Base-by-base conservation (phyloP, 2,329 filamentous ascomycete species). In the Sporothrix pseudoabietina region DNA sequence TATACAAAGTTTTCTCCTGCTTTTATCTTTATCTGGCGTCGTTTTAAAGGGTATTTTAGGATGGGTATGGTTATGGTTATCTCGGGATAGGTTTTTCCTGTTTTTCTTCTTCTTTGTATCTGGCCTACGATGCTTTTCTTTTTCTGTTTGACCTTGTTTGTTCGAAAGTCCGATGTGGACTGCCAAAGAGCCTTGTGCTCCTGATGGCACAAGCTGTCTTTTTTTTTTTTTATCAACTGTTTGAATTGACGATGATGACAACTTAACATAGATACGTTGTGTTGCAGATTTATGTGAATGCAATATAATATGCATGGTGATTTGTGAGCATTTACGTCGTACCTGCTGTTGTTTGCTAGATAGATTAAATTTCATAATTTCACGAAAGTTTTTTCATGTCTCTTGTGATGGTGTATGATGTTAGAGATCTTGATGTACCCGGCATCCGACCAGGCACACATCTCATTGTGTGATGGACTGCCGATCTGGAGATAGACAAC, bases 161-260 rank as follows among this genome's bases (percentile, higher is more conserved):
- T 57, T 49, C 22, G 22, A 55, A 3, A 26, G 52, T 55, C 22
- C 10, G 7, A 30, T 39, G 30, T 39, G 19, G 63, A 32, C 19
- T 41, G 19, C 49, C 39, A 16, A 30, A 26, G 39, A 26, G 41
- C 6, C 1, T 7, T 16, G 19, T 66, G 4, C 44, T 68, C 26
- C 8, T 6, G 26, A 14, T 10, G 26, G 65, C 22, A 30, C 9
- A 14, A 10, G 4, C 30, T 35, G 35, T 44, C 10, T 65, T 19
- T 26, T 65, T 19, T 2, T 32, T 26, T 65, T 19, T 3, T 19
- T 8, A 16, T 54, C 35, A 41, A 54, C 47, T 55, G 49, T 47
- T 59, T 68, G 54, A 55, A 55, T 70, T 73, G 16, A 73, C 57
- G 72, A 73, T 73, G 55, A 73, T 65, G 71, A 73, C 49, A 30